Conservation (phyloP, 2,329 filamentous ascomycete genomes). For the Botrytis aclada region DNA sequence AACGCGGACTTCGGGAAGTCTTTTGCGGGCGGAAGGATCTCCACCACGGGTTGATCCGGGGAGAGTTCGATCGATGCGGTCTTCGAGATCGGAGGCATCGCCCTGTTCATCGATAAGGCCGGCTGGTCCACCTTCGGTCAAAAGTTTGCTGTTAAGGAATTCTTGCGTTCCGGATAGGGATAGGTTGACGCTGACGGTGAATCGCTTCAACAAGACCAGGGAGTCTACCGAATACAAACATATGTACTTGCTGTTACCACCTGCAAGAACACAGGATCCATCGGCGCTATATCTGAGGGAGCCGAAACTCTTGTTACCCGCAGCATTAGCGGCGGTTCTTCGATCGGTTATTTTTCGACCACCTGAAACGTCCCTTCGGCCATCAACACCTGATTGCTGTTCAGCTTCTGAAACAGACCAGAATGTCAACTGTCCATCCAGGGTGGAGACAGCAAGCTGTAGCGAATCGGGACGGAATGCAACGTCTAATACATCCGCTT, state of each 20-base stretch:
- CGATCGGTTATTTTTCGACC: slow-evolving; percentile 86
- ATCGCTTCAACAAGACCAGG: slow-evolving; percentile 89
- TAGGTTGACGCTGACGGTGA: slow-evolving; percentile 92
- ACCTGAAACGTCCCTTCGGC: slow-evolving; percentile 86
- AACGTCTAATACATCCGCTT: slow-evolving; percentile 85
- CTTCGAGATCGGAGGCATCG: slow-evolving; percentile 85
- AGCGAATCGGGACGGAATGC: slow-evolving; percentile 86
- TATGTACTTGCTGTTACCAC: slow-evolving; percentile 97
- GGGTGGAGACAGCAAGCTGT: slow-evolving; percentile 85
- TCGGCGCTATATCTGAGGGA: slow-evolving; percentile 90
- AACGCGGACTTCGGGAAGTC: slow-evolving; percentile 78
- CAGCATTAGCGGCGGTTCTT: slow-evolving; percentile 83
- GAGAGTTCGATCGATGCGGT: slow-evolving; percentile 72
- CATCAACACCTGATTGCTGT: slow-evolving; percentile 83
- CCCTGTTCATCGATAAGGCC: slow-evolving; percentile 85
- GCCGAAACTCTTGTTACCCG: slow-evolving; percentile 86
- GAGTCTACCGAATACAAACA: slow-evolving; percentile 95
- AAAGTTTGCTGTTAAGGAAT: slow-evolving; percentile 85
- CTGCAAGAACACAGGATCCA: slow-evolving; percentile 84
- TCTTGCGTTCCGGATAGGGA: slow-evolving; percentile 95
- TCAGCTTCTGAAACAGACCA: slow-evolving; percentile 88
- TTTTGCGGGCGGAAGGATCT: slow-evolving; percentile 76
- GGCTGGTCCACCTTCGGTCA: slow-evolving; percentile 85
- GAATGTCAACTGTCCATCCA: slow-evolving; percentile 92
- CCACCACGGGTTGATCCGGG: slow-evolving; percentile 82